phyloP scores from a whole-genome alignment of 345 rosid genomes.

The Orychophragmus violaceus region DNA sequence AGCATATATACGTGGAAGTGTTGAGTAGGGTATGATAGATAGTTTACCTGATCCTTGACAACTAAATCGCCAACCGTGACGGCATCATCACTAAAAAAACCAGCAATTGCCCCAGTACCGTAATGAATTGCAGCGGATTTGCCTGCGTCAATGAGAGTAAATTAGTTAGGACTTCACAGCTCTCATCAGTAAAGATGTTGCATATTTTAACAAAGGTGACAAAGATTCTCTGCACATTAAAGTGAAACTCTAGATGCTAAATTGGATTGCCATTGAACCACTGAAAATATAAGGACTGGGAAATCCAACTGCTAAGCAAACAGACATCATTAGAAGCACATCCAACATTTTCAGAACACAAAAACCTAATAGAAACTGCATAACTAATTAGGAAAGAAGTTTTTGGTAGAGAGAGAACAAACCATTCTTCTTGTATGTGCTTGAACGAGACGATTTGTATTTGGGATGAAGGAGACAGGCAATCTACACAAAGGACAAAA shows the following conservation, averaged over 20 bases:
- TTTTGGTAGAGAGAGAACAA: constrained; percentile 27
- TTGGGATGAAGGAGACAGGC: constrained; percentile 75
- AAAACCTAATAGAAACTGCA: not conserved
- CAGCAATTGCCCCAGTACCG: constrained; percentile 80
- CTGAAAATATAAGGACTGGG: not conserved
- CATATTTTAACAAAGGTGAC: not conserved
- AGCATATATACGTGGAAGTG: not conserved
- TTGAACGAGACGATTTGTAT: constrained; percentile 69
- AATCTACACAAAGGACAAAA: constrained; percentile 38
- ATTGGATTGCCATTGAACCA: not conserved
- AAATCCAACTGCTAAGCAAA: constrained; percentile 1
- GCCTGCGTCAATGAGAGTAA: constrained; percentile 40
- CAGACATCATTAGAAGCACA: not conserved
- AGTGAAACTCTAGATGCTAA: not conserved
- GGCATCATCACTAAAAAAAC: constrained; percentile 74
- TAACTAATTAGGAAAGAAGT: not conserved
- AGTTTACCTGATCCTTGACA: constrained; percentile 63
- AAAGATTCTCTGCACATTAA: not conserved
- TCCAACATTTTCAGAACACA: not conserved
- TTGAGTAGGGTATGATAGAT: not conserved
- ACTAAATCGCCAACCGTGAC: constrained; percentile 70
- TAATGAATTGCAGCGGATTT: constrained; percentile 73
- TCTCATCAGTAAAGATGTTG: not conserved
- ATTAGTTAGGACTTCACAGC: constrained; percentile 1
- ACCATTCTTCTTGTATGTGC: constrained; percentile 80